Base-by-base conservation (phyloP, 108 stramenopile genomes). In the Cylindrotheca fusiformis region DNA sequence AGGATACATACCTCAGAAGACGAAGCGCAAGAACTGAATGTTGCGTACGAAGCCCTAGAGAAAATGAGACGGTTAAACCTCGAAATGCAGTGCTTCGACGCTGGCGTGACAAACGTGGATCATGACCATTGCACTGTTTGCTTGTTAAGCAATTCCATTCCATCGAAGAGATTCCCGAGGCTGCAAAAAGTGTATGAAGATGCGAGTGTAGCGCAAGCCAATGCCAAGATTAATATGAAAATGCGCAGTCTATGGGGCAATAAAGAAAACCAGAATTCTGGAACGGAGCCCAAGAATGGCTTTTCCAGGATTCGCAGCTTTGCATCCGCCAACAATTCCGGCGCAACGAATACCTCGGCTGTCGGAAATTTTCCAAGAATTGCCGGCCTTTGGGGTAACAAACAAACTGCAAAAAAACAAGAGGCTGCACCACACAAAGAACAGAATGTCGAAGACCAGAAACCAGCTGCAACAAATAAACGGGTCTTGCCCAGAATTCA, bases 1-100 rank as follows among this genome's bases (percentile, higher is more conserved):
- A 48, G 28, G 5, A 50, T 58, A 52, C 19, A 32, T 1, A 51
- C 62, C 22, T 49, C 27, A 41, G 6, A 52, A 32, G 67, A 75
- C 23, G 36, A 55, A 41, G 59, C 65, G n/a, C 46, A 52, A 24
- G 60, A 65, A 26, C 63, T 82, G 5, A 84, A 82, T 48, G 68
- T 77, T 3, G 86, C 86, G 14, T 77, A 81, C 31, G 75, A 85
- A 57, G 65, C 84, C 1, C 55, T 81, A 3, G 87, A 88, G 49
- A 58, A 75, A 33, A 82, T 88, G 87, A 66, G 87, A 27, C 70
- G 68, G 8, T 64, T 70, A 46, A 88, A 88, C 53, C 55, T 88
- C 8, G 80, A 83, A 51, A 59, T 88, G 18, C 70, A 81, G 53
- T 88, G 77, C 51, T 32, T 45, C 46, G 66, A 77, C 20, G 12